Evolutionary conservation across 768 basidiomycete species (phyloP).

Genomic region (Xanthoconium purpureum): DNA sequence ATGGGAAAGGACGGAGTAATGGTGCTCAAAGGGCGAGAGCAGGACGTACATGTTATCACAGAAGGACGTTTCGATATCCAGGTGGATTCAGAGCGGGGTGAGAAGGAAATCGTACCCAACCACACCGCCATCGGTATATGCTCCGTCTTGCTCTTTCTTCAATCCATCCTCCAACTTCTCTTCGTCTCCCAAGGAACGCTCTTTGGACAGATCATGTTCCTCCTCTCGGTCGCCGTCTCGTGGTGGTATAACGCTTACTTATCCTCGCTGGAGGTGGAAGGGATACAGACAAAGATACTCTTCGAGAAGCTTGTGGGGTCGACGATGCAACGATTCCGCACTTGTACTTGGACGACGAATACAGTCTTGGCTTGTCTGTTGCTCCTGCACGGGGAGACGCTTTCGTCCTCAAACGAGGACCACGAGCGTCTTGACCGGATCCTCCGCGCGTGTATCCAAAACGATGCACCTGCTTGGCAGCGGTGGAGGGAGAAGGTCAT

Average conservation of each 20-base stretch:
- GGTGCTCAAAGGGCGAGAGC: constrained; percentile 28
- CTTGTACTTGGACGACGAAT: constrained; percentile 20
- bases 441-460: constrained; percentile 17
- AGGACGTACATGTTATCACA: constrained; percentile 18
- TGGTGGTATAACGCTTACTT: constrained; percentile 32
- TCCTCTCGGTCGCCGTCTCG: constrained; percentile 29
- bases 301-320: constrained; percentile 11
- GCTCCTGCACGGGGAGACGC: constrained; percentile 14
- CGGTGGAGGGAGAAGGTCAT: constrained; percentile 22
- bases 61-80: constrained; percentile 18
- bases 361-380: constrained; percentile 22
- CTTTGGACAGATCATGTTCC: constrained; percentile 37
- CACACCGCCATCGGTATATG: constrained; percentile 22
- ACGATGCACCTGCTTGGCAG: constrained; percentile 22
- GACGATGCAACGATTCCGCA: constrained; percentile 3
- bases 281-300: constrained; percentile 19
- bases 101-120: neutral
- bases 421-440: neutral
- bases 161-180: constrained; percentile 34
- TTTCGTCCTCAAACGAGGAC: neutral
- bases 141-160: constrained; percentile 28
- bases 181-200: constrained; percentile 32
- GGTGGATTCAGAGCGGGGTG: neutral
- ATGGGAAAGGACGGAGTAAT: constrained; percentile 16
- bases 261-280: constrained; percentile 27